These are phyloP conservation scores for Diaporthe sp. DNA, from an alignment of 2,329 filamentous ascomycete genomes.

Conservation along the genomic window DNA sequence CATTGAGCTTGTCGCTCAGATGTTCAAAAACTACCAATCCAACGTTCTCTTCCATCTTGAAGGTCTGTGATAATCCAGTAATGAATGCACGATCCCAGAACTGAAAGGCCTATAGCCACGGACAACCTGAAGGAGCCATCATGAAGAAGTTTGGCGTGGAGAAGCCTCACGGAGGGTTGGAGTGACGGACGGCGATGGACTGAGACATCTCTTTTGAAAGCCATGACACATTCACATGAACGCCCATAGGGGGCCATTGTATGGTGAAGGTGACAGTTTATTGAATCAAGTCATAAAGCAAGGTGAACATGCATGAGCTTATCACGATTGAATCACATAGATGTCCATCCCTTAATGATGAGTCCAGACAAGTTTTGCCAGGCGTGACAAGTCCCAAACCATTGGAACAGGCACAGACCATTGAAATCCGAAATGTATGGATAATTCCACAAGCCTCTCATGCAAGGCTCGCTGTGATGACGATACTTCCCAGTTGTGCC, in stretches of 20 bases:
- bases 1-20: conserved; percentile 95
- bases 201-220: neutral
- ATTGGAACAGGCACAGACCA: neutral
- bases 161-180: no score
- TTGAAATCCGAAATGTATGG: neutral
- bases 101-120: conserved; percentile 69
- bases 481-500: rapidly evolving
- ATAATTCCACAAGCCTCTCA: neutral
- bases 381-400: no score
- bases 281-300: neutral
- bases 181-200: neutral
- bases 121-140: conserved; percentile 85
- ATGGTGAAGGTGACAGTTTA: neutral
- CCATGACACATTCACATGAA: neutral
- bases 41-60: conserved; percentile 98
- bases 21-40: conserved; percentile 99
- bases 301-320: neutral
- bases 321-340: neutral
- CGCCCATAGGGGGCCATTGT: neutral
- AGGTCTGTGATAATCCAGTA: conserved; percentile 66
- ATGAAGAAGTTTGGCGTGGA: conserved; percentile 51
- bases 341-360: neutral
- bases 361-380: neutral
- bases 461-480: neutral
- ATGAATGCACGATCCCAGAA: neutral